Percentiles rank a stretch among this genome's conserved stretches.
Evolutionary conservation across 495 filamentous ascomycete genomes (phyloP).

Genomic region (Penicillium psychrofluorescens): DNA sequence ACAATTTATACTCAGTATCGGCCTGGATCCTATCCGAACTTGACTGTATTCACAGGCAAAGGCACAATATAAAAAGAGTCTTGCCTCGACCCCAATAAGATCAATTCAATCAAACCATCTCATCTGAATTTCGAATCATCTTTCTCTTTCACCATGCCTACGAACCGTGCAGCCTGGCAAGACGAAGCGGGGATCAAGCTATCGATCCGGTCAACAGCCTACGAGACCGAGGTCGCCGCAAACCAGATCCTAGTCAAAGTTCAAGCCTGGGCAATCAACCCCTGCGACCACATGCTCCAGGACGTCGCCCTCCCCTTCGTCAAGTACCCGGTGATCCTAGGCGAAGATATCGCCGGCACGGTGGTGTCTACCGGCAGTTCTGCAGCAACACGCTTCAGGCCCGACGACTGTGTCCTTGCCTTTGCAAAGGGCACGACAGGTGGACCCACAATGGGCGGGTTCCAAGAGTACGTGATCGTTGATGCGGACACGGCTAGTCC

Average conservation of each 20-base stretch:
- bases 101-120: too few species aligned
- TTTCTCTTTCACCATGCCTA: background rate
- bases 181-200: background rate
- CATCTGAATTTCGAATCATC: too few species aligned
- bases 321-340: conserved; percentile 44
- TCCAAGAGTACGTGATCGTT: conserved; percentile 42
- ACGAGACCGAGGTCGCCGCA: background rate
- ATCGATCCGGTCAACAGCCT: background rate
- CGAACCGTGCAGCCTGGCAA: conserved; percentile 1
- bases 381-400: conserved; percentile 33
- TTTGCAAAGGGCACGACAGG: conserved; percentile 6
- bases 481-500: conserved; percentile 23
- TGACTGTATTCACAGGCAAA: too few species aligned
- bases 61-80: too few species aligned
- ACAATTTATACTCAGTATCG: too few species aligned
- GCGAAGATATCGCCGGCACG: conserved; percentile 48
- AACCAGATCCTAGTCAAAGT: background rate
- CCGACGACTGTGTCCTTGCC: conserved; percentile 25
- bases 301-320: conserved; percentile 3
- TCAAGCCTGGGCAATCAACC: conserved; percentile 8
- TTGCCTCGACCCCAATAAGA: too few species aligned
- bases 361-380: conserved; percentile 38
- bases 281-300: conserved; percentile 2
- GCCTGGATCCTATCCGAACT: too few species aligned
- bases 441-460: conserved; percentile 24